Evolutionary conservation across 345 rosid species (phyloP), one percentile per base, ranked within the genome.

Genomic region (Acer yangbiense): DNA sequence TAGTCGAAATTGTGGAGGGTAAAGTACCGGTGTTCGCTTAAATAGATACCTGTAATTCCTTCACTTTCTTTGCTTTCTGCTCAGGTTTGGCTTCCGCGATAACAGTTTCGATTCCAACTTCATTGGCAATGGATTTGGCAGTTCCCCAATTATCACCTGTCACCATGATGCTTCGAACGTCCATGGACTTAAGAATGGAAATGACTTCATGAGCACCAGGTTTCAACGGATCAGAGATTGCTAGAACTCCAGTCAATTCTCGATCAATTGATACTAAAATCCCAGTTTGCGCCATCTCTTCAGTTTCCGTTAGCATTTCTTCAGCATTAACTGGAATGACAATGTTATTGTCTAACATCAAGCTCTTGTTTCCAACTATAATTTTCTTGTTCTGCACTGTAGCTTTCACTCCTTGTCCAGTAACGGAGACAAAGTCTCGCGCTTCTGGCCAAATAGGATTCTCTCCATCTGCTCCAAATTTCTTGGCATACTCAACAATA

Each of bases 101-200:
- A 11, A 92, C 91, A 32, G 87, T 83, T 64, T 90, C 93, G 1
- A 96, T 93, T 67, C 99, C 97, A 0, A 94, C 97, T 81, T 93
- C 91, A 75, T 78, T 68, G 52, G 98, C 95, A 75, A 96, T 89
- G 64, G 98, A 91, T 71, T 85, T 88, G 9, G 99, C 99, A 48
- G 98, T 96, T 71, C 98, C 99, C 99, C 94, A 89, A 72, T 93
- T 96, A 69, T 96, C 99, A 82, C 99, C 99, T 0, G 99, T 96
- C 25, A 91, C 98, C 93, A 96, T 87, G 72, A 96, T 89, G 88
- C 94, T 93, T 81, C 67, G 77, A 62, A 95, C 89, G 18, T 87
- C 82, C 99, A 95, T 91, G 6, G 95, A 90, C 80, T 87, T 91
- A 52, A 95, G 91, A 78, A 93, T 86, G 8, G 97, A 85, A 71